phyloP scores from a whole-genome alignment of 2,329 filamentous ascomycete species.

The Colletotrichum simmondsii region DNA sequence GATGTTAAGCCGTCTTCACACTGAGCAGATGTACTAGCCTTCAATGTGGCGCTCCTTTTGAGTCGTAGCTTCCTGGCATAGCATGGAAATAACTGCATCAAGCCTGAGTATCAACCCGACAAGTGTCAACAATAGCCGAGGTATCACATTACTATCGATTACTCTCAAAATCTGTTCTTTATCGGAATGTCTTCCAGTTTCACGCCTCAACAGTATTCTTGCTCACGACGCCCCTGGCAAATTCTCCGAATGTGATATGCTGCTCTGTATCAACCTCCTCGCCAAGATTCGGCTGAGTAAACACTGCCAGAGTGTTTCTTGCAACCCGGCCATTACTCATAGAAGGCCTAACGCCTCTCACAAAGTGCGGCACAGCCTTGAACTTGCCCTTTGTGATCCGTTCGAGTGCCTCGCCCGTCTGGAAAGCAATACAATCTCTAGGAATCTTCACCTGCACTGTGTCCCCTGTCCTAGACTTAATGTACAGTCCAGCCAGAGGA shows the following conservation, averaged over 20 bases:
- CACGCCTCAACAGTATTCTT: slow-evolving; percentile 63
- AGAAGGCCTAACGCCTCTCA: slow-evolving; percentile 76
- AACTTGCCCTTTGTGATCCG: slow-evolving; percentile 89
- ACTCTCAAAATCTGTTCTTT: neutral
- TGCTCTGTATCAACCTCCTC: slow-evolving; percentile 78
- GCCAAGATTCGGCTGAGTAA: slow-evolving; percentile 93
- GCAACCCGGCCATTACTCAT: slow-evolving; percentile 67
- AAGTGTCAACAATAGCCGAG: neutral
- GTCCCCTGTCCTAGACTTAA: slow-evolving; percentile 83
- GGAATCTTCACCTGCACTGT: slow-evolving; percentile 92
- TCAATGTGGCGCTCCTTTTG: too few relatives aligned
- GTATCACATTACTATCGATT: neutral
- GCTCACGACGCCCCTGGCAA: slow-evolving; percentile 71
- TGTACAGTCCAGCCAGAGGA: slow-evolving; percentile 88
- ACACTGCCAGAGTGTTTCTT: slow-evolving; percentile 92
- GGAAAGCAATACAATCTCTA: slow-evolving; percentile 90
- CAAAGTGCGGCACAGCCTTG: slow-evolving; percentile 95
- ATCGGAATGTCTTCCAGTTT: neutral
- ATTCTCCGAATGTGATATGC: slow-evolving; percentile 79
- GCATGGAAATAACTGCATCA: neutral
- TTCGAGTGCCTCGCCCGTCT: slow-evolving; percentile 92
- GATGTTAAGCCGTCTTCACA: neutral
- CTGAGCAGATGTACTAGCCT: neutral
- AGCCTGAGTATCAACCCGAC: neutral
- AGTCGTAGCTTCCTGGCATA: neutral